Evolutionary conservation across 441 rosid genomes (phyloP).

Genomic region (Raphanus hybrid): DNA sequence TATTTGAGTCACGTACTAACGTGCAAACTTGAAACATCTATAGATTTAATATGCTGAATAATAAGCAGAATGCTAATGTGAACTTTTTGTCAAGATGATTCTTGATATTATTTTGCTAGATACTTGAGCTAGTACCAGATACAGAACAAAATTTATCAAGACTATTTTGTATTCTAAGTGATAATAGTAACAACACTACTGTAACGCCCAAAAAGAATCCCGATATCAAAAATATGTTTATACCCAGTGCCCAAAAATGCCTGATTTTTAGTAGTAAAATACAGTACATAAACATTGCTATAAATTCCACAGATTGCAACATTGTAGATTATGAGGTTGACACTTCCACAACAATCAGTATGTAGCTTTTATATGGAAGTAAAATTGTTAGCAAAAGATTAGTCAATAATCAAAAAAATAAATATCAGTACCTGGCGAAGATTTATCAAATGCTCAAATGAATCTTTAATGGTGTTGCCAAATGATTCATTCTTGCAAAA

Average conservation of each 20-base stretch:
- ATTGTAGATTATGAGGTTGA: neutral
- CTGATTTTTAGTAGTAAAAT: neutral
- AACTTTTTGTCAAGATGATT: neutral
- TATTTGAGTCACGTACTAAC: neutral
- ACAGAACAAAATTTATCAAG: neutral
- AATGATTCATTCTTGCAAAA: constrained; percentile 89
- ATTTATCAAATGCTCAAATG: constrained; percentile 95
- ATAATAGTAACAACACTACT: constrained; percentile 13
- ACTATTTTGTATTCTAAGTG: neutral
- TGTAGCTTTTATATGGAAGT: constrained; percentile 10
- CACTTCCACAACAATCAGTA: constrained; percentile 19
- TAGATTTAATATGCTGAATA: constrained; percentile 1
- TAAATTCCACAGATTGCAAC: neutral
- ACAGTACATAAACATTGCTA: neutral
- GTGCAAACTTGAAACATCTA: neutral
- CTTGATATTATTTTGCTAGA: neutral
- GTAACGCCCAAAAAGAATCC: neutral
- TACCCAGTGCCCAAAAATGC: neutral
- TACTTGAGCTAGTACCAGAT: constrained; percentile 6
- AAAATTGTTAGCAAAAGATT: constrained; percentile 8
- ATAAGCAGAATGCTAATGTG: constrained; percentile 19
- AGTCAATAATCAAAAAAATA: constrained; percentile 8
- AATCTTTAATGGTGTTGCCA: constrained; percentile 90
- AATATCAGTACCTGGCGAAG: constrained; percentile 82
- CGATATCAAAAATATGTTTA: neutral